Conservation (phyloP, 2,329 filamentous ascomycete genomes). For the Cladosporium colombiae region DNA sequence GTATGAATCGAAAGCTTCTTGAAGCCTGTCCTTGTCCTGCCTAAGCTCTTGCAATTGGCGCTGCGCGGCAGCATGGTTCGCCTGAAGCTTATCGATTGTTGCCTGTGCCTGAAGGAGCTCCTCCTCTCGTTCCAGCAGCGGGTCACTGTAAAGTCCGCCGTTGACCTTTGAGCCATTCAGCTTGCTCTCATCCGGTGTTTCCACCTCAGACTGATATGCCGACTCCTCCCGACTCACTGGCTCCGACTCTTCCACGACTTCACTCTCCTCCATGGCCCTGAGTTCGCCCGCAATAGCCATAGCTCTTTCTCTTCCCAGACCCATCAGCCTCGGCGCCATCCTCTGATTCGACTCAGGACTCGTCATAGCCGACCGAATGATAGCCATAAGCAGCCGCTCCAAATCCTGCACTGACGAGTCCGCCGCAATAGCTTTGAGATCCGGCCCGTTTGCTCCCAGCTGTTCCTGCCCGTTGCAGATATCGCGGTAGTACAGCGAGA, state of each 20-base stretch:
- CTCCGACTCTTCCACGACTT: slow-evolving; percentile 30
- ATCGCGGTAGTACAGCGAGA: slow-evolving; percentile 52
- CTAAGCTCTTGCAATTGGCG: slow-evolving; percentile 46
- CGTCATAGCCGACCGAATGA: slow-evolving; percentile 51
- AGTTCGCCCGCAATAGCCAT: slow-evolving; percentile 38
- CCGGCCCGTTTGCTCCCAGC: slow-evolving; percentile 44
- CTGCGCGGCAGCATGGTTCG: slow-evolving; percentile 42
- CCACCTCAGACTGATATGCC: slow-evolving; percentile 34
- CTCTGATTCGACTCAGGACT: slow-evolving; percentile 50
- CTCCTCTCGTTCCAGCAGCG: slow-evolving; percentile 52
- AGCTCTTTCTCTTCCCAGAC: slow-evolving; percentile 35
- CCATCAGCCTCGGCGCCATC: slow-evolving; percentile 43
- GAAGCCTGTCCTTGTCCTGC: slow-evolving; percentile 46
- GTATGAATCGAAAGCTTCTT: slow-evolving; percentile 51
- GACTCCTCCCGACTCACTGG: slow-evolving; percentile 34
- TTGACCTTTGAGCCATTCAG: slow-evolving; percentile 26
- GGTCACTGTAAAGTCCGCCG: slow-evolving; percentile 40
- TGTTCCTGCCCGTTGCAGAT: slow-evolving; percentile 43
- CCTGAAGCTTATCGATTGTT: slow-evolving; percentile 46
- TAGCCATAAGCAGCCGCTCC: slow-evolving; percentile 49
- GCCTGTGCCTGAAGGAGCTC: slow-evolving; percentile 52
- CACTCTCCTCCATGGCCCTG: slow-evolving; percentile 35
- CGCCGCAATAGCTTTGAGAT: slow-evolving; percentile 52
- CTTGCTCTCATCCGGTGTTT: slow-evolving; percentile 25
- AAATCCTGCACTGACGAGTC: slow-evolving; percentile 42